Percentiles rank a stretch among this genome's conserved stretches.
Conservation (phyloP, 305 asterid species). For the Fraxinus ornus region DNA sequence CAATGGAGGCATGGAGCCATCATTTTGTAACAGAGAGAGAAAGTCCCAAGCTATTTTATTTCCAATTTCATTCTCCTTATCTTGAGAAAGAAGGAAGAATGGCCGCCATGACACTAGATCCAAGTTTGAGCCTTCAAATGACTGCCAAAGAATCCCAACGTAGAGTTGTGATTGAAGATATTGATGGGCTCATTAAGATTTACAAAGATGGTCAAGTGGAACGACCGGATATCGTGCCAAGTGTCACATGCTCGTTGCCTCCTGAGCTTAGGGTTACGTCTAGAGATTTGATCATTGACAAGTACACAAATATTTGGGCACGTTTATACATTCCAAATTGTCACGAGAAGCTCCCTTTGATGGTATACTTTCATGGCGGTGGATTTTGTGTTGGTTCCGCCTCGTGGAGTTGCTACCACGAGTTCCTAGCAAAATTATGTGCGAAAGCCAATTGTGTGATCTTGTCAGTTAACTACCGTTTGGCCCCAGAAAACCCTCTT, state of each 20-base stretch:
- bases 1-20: conserved; percentile 5
- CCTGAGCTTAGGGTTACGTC: conserved; percentile 50
- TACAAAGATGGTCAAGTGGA: conserved; percentile 77
- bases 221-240: conserved; percentile 54
- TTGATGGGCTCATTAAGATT: conserved; percentile 62
- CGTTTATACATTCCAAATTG: conserved; percentile 61
- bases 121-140: conserved; percentile 38
- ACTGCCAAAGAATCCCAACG: conserved; percentile 35
- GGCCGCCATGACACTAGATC: conserved; percentile 47
- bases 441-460: conserved; percentile 44
- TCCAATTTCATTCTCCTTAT: not conserved
- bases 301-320: conserved; percentile 59
- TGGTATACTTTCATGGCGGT: conserved; percentile 78
- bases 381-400: conserved; percentile 87
- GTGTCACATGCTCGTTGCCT: conserved; percentile 41
- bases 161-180: conserved; percentile 42
- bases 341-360: conserved; percentile 37
- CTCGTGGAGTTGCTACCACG: conserved; percentile 76
- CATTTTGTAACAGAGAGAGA: conserved; percentile 8
- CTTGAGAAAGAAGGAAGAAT: conserved; percentile 29
- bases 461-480: conserved; percentile 62
- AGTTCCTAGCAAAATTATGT: conserved; percentile 57
- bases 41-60: not conserved
- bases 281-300: conserved; percentile 55
- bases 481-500: conserved; percentile 83